Base-by-base conservation (phyloP, 2,329 filamentous ascomycete genomes). In the Dichotomopilus funicola region DNA sequence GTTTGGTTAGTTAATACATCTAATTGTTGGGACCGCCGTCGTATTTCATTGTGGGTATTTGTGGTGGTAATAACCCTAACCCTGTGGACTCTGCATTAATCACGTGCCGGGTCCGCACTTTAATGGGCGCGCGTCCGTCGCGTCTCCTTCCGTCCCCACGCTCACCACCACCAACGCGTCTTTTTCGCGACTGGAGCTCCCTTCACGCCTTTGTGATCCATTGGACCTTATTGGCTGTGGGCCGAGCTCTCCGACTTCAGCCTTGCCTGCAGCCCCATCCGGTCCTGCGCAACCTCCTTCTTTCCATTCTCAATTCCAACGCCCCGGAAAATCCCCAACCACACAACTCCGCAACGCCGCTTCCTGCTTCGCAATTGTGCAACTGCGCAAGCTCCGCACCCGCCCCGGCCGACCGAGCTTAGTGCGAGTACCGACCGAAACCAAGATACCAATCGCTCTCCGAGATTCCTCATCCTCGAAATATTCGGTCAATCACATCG, bases 111-210 rank as follows among this genome's bases (percentile, higher is more conserved):
- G 50, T 36, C 41, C 40, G 42, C 55, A 61, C 56, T 63, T 61
- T 59, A 62, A 53, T 27, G 19, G 49, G 57, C 56, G 59, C 62
- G 60, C 62, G 62, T 62, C 56, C 46, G 49, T 49, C 62, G 60
- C 62, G 62, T 63, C 56, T 44, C 51, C 37, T 41, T 55, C 42
- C 11, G 36, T 56, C 58, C 61, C 57, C 54, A 58, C 61, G 51
- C 13, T 27, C 10, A 35, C 5, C 10, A 48, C 13, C 47, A 51
- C 37, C 56, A 59, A 51, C 62, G 62, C 62, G 62, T 64, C 52
- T 57, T 61, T 62, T 63, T 56, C 62, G 62, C 59, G 61, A 59
- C 53, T 56, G 49, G n/a, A 6, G 41, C 38, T 50, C 50, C 51
- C 61, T 53, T 35, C 54, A 46, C 27, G 42, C 45, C 27, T 45